Evolutionary conservation across 441 rosid genomes (phyloP).

Genomic region (Gossypium lobatum): DNA sequence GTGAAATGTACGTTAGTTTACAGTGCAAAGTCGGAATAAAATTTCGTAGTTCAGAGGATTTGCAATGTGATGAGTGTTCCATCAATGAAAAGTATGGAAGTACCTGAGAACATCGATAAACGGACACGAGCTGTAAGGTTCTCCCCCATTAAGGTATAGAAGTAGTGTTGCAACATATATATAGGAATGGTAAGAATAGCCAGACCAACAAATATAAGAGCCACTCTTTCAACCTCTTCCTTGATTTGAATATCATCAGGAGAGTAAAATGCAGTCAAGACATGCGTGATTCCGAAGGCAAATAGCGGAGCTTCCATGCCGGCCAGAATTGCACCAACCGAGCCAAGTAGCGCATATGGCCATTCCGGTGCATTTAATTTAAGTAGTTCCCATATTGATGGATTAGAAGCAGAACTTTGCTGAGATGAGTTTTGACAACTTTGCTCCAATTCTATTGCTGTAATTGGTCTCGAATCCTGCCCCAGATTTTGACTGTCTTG

Average conservation of each 20-base stretch:
- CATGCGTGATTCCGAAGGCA: constrained; percentile 63
- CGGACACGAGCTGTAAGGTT: constrained; percentile 72
- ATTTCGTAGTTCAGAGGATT: background rate
- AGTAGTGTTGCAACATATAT: constrained; percentile 64
- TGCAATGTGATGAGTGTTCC: constrained; percentile 1
- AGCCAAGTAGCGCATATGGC: constrained; percentile 77
- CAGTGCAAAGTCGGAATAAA: background rate
- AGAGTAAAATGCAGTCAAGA: constrained; percentile 58
- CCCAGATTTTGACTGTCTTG: constrained; percentile 22
- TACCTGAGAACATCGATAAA: constrained; percentile 67
- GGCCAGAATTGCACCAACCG: constrained; percentile 56
- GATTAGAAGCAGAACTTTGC: constrained; percentile 1
- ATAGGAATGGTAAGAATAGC: constrained; percentile 55
- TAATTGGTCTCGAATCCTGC: constrained; percentile 15
- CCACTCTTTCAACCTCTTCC: constrained; percentile 37
- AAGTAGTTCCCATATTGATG: constrained; percentile 51
- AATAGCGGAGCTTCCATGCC: constrained; percentile 49
- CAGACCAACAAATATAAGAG: constrained; percentile 40
- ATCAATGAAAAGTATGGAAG: constrained; percentile 1
- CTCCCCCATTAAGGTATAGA: constrained; percentile 76
- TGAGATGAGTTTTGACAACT: constrained; percentile 19
- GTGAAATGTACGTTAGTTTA: constrained; percentile 10
- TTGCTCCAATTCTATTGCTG: constrained; percentile 5
- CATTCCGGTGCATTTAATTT: constrained; percentile 76
- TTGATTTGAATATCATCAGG: constrained; percentile 36